A percentile compares a stretch with the other conserved stretches of the same genome.
These are phyloP conservation scores for Lipomyces kockii DNA, from an alignment of 805 yeast genomes.

Conservation along the genomic window DNA sequence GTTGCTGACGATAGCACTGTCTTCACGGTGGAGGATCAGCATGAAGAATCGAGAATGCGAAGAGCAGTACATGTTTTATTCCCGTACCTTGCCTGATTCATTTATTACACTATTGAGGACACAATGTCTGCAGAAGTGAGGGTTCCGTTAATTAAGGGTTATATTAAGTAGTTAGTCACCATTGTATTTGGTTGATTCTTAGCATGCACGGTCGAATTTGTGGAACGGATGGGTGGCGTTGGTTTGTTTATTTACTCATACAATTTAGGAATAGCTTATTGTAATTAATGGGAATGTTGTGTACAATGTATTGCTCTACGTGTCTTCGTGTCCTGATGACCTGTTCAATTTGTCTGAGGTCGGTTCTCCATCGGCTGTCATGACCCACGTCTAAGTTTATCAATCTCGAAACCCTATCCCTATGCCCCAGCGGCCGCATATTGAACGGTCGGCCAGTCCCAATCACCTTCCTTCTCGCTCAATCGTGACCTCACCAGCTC, in stretches of 20 bases:
- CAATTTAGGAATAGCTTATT: neutral
- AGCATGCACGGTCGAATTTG: neutral
- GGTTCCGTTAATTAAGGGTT: no score
- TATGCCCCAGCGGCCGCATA: neutral
- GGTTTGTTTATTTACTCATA: neutral
- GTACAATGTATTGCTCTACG: no score
- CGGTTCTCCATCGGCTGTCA: no score
- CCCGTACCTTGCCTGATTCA: neutral
- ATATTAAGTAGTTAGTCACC: no score
- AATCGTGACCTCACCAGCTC: neutral
- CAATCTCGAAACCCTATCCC: neutral
- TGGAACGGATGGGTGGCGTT: neutral
- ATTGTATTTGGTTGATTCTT: neutral
- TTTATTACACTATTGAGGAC: neutral
- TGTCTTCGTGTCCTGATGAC: no score
- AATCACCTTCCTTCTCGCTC: neutral
- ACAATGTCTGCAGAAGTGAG: no score
- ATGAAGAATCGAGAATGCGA: conserved; percentile 1
- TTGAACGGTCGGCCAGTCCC: neutral
- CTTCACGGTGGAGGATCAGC: neutral
- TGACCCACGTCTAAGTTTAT: no score
- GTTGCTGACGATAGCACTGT: conserved; percentile 6
- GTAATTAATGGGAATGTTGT: neutral
- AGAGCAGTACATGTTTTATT: conserved; percentile 7
- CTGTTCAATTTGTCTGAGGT: no score